Conservation (phyloP, 2,329 filamentous ascomycete species). For the Fusarium concolor region DNA sequence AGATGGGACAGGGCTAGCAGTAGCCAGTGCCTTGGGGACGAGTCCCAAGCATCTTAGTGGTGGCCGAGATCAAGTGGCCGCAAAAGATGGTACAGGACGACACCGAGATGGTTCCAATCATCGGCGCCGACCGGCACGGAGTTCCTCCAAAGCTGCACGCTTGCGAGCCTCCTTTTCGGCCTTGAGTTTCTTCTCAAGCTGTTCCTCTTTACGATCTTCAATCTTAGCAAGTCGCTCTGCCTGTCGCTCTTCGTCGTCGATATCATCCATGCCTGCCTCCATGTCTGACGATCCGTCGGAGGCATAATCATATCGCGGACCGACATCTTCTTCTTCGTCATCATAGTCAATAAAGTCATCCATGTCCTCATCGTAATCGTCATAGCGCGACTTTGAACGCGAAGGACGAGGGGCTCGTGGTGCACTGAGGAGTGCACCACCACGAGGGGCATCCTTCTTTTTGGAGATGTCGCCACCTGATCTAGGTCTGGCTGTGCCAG, state of each 20-base stretch:
- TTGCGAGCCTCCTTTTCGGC: constrained; percentile 70
- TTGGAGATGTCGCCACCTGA: constrained; percentile 52
- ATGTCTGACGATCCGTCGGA: constrained; percentile 80
- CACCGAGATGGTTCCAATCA: constrained; percentile 16
- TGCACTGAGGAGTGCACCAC: constrained; percentile 56
- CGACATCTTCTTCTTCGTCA: constrained; percentile 61
- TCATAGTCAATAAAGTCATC: constrained; percentile 73
- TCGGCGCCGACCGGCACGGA: constrained; percentile 49
- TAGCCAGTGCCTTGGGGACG: not conserved
- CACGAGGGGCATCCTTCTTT: constrained; percentile 52
- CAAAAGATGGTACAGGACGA: not conserved
- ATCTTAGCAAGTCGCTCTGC: constrained; percentile 72
- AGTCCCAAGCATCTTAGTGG: not conserved
- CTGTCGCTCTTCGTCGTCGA: constrained; percentile 76
- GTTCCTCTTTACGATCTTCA: constrained; percentile 75
- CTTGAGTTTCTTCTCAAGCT: constrained; percentile 70
- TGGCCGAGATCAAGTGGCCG: not conserved
- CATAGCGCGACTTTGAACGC: constrained; percentile 55
- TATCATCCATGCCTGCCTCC: constrained; percentile 80
- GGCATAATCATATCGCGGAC: constrained; percentile 64
- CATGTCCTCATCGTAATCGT: constrained; percentile 71
- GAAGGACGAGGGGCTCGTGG: constrained; percentile 44
- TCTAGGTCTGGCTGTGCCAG: constrained; percentile 72
- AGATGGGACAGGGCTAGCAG: not conserved
- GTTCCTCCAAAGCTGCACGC: constrained; percentile 55